phyloP scores from a whole-genome alignment of 2,329 filamentous ascomycete genomes.

The Curvularia hawaiiensis region DNA sequence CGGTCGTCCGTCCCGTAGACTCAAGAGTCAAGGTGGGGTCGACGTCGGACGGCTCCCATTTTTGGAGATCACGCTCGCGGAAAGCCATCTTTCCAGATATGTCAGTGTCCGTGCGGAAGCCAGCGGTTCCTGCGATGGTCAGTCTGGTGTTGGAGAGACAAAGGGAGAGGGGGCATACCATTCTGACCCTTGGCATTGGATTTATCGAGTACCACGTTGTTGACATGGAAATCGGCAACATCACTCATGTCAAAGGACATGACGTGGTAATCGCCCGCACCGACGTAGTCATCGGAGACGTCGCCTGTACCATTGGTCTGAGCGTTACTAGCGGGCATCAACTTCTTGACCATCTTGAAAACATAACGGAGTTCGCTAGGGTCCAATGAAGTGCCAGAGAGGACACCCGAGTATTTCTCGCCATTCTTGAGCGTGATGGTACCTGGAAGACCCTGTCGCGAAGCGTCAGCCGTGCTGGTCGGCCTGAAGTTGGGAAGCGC shows the following conservation, averaged over 20 bases:
- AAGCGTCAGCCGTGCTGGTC: conserved; percentile 17
- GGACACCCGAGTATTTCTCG: conserved; percentile 65
- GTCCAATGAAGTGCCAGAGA: conserved; percentile 61
- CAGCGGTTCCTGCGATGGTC: conserved; percentile 50
- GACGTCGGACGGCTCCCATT: conserved; percentile 74
- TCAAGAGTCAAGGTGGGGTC: conserved; percentile 75
- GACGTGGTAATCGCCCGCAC: conserved; percentile 53
- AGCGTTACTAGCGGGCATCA: conserved; percentile 46
- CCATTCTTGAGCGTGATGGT: conserved; percentile 64
- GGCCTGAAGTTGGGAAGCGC: not conserved
- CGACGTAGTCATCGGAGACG: conserved; percentile 51
- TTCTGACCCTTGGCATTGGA: conserved; percentile 60
- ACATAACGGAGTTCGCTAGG: conserved; percentile 59
- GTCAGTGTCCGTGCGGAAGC: conserved; percentile 85
- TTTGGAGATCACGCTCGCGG: conserved; percentile 77
- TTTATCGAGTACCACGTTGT: conserved; percentile 59
- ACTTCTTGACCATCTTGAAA: conserved; percentile 69
- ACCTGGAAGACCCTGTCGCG: conserved; percentile 58
- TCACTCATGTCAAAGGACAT: conserved; percentile 69
- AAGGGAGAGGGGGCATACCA: conserved; percentile 53
- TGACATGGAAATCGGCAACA: conserved; percentile 60
- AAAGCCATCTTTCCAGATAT: conserved; percentile 77
- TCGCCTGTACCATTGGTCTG: conserved; percentile 55
- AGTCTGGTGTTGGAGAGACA: conserved; percentile 58
- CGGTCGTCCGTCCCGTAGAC: conserved; percentile 47